Evolutionary conservation across 805 yeast species (phyloP).

Genomic region (baker's yeast (Saccharomyces cerevisiae)): DNA sequence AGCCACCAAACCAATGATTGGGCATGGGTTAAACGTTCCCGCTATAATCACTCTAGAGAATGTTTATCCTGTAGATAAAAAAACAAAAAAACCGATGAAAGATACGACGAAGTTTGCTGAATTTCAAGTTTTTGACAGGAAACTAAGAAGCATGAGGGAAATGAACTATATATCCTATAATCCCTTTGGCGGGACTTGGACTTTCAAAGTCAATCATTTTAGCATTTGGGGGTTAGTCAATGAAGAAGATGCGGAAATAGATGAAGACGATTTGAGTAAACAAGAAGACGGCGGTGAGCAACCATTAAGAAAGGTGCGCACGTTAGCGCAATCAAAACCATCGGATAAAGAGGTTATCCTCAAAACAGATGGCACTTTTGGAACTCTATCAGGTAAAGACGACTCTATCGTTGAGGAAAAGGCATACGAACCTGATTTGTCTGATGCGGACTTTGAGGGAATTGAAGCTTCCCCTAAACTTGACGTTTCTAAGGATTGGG

Average conservation of each 20-base stretch:
- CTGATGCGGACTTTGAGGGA: conserved; percentile 39
- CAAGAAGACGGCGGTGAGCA: conserved; percentile 14
- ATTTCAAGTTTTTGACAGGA: conserved; percentile 40
- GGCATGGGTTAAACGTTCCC: conserved; percentile 67
- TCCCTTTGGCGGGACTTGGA: conserved; percentile 66
- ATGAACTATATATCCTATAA: conserved; percentile 77
- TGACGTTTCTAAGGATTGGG: conserved; percentile 54
- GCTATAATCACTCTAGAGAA: conserved; percentile 63
- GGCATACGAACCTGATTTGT: conserved; percentile 61
- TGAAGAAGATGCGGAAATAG: conserved; percentile 52
- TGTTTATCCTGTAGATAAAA: conserved; percentile 41
- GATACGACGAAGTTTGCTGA: conserved; percentile 34
- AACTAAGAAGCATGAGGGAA: conserved; percentile 49
- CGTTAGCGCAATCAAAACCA: conserved; percentile 9
- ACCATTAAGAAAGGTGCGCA: conserved; percentile 2
- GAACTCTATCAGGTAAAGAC: conserved; percentile 12
- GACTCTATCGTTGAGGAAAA: conserved; percentile 44
- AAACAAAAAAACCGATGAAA: conserved; percentile 20
- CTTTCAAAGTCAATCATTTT: conserved; percentile 80
- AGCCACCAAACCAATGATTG: conserved; percentile 48
- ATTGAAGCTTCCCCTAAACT: conserved; percentile 39
- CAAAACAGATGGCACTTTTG: conserved; percentile 1
- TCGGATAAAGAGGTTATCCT: conserved; percentile 4
- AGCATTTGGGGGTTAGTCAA: conserved; percentile 88
- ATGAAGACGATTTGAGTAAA: conserved; percentile 34